A percentile compares a stretch with the other conserved stretches of the same genome.
These are phyloP conservation scores for Meira nashicola DNA, from an alignment of 1,284 basidiomycete genomes.

Conservation along the genomic window DNA sequence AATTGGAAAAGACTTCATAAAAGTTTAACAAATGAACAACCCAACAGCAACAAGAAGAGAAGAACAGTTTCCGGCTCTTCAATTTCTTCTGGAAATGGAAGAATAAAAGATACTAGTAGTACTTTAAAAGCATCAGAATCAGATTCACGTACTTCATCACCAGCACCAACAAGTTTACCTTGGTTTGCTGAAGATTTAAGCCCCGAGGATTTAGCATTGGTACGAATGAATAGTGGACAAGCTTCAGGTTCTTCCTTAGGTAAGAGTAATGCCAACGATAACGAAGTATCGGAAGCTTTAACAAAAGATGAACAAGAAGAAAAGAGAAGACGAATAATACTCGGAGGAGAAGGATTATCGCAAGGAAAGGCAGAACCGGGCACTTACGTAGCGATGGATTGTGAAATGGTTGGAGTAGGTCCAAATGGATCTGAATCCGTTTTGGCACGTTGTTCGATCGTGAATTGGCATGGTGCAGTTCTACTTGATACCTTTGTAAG, in stretches of 20 bases:
- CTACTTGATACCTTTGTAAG: conserved; percentile 80
- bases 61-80: too few relatives aligned
- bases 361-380: conserved; percentile 56
- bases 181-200: conserved; percentile 50
- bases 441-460: conserved; percentile 82
- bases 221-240: conserved; percentile 2
- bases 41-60: background rate
- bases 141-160: conserved; percentile 11
- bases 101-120: background rate
- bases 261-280: background rate
- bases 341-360: conserved; percentile 5
- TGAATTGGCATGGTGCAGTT: conserved; percentile 80
- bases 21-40: conserved; percentile 5
- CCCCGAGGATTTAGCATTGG: conserved; percentile 41
- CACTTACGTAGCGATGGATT: conserved; percentile 79
- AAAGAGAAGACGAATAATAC: background rate
- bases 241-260: background rate
- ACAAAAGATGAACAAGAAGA: background rate
- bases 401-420: conserved; percentile 96
- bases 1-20: conserved; percentile 46
- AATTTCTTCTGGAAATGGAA: background rate
- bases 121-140: background rate
- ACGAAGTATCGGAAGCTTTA: background rate
- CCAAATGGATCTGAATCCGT: conserved; percentile 73
- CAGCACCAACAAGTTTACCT: conserved; percentile 21